Percentiles rank a stretch among this genome's conserved stretches.
Evolutionary conservation across 2,329 filamentous ascomycete species (phyloP).

Genomic region (Emericellopsis cladophorae): DNA sequence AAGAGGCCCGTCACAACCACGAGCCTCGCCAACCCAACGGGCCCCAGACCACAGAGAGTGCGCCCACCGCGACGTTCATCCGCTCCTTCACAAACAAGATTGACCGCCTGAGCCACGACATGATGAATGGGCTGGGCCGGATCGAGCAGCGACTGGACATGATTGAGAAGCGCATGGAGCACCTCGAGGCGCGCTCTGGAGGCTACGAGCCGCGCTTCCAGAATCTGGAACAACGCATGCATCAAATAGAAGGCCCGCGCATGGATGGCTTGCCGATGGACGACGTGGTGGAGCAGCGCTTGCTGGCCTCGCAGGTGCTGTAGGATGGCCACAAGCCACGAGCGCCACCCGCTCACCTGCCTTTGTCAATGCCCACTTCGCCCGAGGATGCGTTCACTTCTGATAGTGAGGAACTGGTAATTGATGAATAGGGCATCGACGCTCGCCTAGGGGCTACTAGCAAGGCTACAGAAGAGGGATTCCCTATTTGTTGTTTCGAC

Average conservation of each 20-base stretch:
- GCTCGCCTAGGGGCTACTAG: too few species aligned
- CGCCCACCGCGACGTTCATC: constrained; percentile 43
- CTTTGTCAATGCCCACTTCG: too few species aligned
- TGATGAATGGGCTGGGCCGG: constrained; percentile 36
- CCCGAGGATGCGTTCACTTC: too few species aligned
- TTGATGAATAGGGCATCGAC: too few species aligned
- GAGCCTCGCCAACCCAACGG: constrained; percentile 43
- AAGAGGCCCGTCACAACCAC: constrained; percentile 48
- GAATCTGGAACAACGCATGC: constrained; percentile 26
- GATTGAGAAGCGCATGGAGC: constrained; percentile 42
- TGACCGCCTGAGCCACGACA: constrained; percentile 44
- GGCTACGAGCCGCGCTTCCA: constrained; percentile 31
- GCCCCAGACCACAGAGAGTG: constrained; percentile 42
- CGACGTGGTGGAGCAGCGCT: constrained; percentile 26
- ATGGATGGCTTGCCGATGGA: constrained; percentile 31
- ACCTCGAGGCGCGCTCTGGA: constrained; percentile 32
- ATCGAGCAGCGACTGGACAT: constrained; percentile 36
- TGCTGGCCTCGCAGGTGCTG: constrained; percentile 29
- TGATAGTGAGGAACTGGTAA: too few species aligned
- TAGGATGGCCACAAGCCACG: constrained; percentile 12
- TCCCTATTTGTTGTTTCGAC: too few species aligned
- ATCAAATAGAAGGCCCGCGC: constrained; percentile 26
- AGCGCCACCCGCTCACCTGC: neutral
- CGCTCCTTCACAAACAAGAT: constrained; percentile 47
- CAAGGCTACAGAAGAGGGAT: too few species aligned